Evolutionary conservation across 352 stramenopile species (phyloP).

Genomic region (Phytophthora colocasiae): DNA sequence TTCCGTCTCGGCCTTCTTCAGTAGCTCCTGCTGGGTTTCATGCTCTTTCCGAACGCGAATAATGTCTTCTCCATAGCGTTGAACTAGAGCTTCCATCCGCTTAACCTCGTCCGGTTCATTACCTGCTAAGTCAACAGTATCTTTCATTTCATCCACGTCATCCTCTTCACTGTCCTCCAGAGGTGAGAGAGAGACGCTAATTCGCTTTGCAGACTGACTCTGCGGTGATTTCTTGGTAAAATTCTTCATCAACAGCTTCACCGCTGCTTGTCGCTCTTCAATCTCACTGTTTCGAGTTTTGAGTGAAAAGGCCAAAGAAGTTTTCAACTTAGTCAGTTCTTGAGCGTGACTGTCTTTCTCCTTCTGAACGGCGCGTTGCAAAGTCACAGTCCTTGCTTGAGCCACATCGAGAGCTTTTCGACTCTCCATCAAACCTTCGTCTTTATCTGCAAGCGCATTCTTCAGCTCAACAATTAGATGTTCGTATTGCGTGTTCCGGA

Average conservation of each 20-base stretch:
- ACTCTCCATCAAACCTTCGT: conserved; percentile 44
- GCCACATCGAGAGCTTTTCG: conserved; percentile 41
- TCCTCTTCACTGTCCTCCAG: conserved; percentile 8
- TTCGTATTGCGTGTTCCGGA: conserved; percentile 58
- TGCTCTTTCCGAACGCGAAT: conserved; percentile 60
- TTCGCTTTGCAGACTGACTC: conserved; percentile 2
- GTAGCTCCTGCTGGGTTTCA: conserved; percentile 51
- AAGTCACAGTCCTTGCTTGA: conserved; percentile 39
- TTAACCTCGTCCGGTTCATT: conserved; percentile 45
- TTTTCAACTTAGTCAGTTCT: conserved; percentile 53
- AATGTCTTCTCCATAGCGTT: conserved; percentile 64
- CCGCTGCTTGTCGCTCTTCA: conserved; percentile 62
- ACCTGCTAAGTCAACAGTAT: neutral
- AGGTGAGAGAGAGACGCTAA: neutral
- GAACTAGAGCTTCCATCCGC: conserved; percentile 51
- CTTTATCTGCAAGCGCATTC: conserved; percentile 54
- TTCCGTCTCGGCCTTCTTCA: conserved; percentile 53
- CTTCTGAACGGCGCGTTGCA: conserved; percentile 51
- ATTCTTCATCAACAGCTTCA: conserved; percentile 58
- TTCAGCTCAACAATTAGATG: conserved; percentile 77
- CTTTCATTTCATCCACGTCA: neutral
- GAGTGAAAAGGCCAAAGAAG: conserved; percentile 48
- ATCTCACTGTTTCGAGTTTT: conserved; percentile 57
- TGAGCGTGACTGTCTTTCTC: conserved; percentile 50
- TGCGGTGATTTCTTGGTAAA: conserved; percentile 20